Evolutionary conservation across 257 asterid genomes (phyloP).

Genomic region (Solanum medicagineum): DNA sequence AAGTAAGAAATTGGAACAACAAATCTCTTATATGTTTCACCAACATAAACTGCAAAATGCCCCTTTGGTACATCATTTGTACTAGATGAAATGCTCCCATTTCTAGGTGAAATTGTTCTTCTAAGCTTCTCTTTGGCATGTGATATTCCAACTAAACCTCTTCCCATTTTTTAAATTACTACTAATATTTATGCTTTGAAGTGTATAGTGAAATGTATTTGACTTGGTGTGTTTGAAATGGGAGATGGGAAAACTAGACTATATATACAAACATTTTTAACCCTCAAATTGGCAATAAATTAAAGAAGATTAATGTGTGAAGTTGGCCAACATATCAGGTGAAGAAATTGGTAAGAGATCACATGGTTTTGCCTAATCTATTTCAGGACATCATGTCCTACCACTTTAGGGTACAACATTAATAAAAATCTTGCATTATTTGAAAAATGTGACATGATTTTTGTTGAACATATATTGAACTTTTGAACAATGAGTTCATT

Average conservation of each 20-base stretch:
- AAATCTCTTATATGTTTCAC: conserved; percentile 3
- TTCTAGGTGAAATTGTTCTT: conserved; percentile 25
- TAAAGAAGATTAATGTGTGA: conserved; percentile 7
- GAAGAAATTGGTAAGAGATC: conserved; percentile 31
- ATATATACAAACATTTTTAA: neutral
- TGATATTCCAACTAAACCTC: conserved; percentile 28
- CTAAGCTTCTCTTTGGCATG: conserved; percentile 47
- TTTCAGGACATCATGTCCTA: conserved; percentile 50
- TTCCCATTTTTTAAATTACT: conserved; percentile 22
- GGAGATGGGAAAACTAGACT: neutral
- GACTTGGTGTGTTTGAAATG: neutral
- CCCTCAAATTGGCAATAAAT: neutral
- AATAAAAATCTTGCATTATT: neutral
- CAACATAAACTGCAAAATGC: conserved; percentile 5
- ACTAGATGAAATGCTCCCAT: conserved; percentile 6
- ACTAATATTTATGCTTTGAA: neutral
- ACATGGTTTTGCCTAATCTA: conserved; percentile 67
- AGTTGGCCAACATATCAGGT: conserved; percentile 30
- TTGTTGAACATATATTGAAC: neutral
- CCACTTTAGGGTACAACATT: conserved; percentile 25
- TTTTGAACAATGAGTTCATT: neutral
- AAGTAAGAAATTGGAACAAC: conserved; percentile 21
- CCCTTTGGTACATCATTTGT: conserved; percentile 7
- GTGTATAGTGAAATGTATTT: neutral
- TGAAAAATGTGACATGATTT: neutral